Evolutionary conservation across 139 green algal species (phyloP).

Genomic region (Picochlorum sp.): DNA sequence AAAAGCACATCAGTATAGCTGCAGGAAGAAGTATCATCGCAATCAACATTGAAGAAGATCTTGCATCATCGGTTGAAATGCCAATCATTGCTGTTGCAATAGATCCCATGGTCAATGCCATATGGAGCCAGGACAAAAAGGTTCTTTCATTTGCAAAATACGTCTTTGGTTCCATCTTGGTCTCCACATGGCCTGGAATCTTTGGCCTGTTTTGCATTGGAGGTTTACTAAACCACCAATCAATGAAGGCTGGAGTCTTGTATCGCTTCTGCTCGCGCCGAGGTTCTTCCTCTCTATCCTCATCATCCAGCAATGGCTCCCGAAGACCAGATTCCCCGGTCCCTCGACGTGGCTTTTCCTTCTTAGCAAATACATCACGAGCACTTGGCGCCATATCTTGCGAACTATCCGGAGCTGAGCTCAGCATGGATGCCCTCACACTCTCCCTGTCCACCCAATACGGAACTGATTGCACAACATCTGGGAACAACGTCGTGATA

Average conservation of each 20-base stretch:
- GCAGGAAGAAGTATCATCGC: conserved; percentile 80
- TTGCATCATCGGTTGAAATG: conserved; percentile 30
- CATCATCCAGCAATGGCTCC: background rate
- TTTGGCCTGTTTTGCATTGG: conserved; percentile 1
- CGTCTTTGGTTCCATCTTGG: conserved; percentile 42
- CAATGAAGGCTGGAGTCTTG: background rate
- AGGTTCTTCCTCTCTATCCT: background rate
- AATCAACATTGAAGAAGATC: conserved; percentile 41
- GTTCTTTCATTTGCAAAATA: conserved; percentile 97
- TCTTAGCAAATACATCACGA: conserved; percentile 5
- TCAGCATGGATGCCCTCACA: conserved; percentile 51
- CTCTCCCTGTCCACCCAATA: conserved; percentile 93
- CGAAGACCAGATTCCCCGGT: background rate
- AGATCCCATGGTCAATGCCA: conserved; percentile 81
- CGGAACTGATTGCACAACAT: conserved; percentile 77
- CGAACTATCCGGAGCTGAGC: conserved; percentile 32
- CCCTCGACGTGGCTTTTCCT: conserved; percentile 19
- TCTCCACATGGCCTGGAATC: conserved; percentile 1
- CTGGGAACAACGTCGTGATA: conserved; percentile 68
- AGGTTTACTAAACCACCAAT: conserved; percentile 29
- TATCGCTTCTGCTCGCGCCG: background rate
- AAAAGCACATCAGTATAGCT: conserved; percentile 67
- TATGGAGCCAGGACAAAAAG: conserved; percentile 92
- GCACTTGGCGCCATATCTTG: conserved; percentile 15
- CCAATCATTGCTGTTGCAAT: conserved; percentile 67